Conservation (phyloP, 345 rosid genomes). For the Hibiscus trionum region DNA sequence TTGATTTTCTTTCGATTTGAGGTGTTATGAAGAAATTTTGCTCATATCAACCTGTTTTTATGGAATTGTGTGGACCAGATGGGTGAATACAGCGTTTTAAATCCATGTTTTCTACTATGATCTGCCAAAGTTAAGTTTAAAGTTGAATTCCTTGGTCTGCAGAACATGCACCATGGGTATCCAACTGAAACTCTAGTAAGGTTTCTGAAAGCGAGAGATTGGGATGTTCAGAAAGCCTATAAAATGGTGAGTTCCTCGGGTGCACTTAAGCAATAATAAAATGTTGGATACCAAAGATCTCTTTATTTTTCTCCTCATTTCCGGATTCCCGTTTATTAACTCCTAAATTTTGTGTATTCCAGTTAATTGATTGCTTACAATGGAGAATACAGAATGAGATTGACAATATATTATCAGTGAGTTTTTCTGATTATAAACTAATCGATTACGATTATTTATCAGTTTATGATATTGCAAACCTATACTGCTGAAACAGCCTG, state of each 20-base stretch:
- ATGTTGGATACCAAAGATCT: not conserved
- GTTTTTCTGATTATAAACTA: conserved; percentile 11
- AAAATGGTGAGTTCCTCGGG: conserved; percentile 56
- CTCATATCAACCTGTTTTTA: not conserved
- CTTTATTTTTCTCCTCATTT: not conserved
- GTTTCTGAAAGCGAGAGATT: conserved; percentile 88
- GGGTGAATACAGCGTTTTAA: not conserved
- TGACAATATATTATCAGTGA: conserved; percentile 63
- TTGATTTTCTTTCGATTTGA: not conserved
- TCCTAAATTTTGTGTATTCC: conserved; percentile 29
- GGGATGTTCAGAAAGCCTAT: conserved; percentile 79
- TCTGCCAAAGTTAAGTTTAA: not conserved
- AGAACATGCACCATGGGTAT: conserved; percentile 89
- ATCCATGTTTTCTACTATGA: not conserved
- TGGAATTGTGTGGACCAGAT: not conserved
- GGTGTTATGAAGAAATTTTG: not conserved
- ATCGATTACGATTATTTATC: not conserved
- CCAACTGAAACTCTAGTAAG: conserved; percentile 58
- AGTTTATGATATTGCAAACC: not conserved
- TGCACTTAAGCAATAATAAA: not conserved
- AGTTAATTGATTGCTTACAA: conserved; percentile 68
- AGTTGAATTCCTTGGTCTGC: conserved; percentile 22
- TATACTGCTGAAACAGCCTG: conserved; percentile 9
- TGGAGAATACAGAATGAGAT: conserved; percentile 90
- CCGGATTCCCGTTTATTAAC: not conserved